phyloP scores from a whole-genome alignment of 176 grass and related monocot species.

The Carex scoparia region DNA sequence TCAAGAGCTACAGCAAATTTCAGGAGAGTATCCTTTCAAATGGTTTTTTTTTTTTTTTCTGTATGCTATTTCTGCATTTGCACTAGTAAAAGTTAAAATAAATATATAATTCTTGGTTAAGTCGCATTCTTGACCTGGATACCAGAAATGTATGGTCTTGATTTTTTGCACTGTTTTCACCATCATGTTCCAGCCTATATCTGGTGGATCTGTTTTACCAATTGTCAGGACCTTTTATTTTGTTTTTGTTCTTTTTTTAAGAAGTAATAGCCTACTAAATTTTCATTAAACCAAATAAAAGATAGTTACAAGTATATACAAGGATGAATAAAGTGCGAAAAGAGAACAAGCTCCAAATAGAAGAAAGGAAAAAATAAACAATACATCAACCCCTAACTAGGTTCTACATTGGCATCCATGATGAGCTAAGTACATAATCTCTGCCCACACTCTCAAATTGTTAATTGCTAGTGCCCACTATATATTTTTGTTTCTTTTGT shows the following conservation, averaged over 20 bases:
- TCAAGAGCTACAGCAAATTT: slow-evolving; percentile 99
- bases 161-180: neutral
- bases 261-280: neutral
- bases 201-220: neutral
- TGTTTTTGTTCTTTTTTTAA: neutral
- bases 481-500: neutral
- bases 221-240: neutral
- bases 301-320: neutral
- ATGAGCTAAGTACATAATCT: neutral
- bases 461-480: neutral
- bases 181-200: neutral
- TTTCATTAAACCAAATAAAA: neutral
- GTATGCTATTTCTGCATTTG: neutral
- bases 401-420: neutral
- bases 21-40: slow-evolving; percentile 90
- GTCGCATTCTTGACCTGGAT: neutral
- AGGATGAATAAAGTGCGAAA: neutral
- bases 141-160: neutral
- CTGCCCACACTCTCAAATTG: neutral
- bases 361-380: neutral
- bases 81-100: neutral
- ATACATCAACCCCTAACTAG: neutral
- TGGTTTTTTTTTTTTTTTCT: neutral
- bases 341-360: neutral
- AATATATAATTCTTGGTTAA: neutral